Conservation (phyloP, 2,329 filamentous ascomycete species). For the Microthyrium microscopicum region DNA sequence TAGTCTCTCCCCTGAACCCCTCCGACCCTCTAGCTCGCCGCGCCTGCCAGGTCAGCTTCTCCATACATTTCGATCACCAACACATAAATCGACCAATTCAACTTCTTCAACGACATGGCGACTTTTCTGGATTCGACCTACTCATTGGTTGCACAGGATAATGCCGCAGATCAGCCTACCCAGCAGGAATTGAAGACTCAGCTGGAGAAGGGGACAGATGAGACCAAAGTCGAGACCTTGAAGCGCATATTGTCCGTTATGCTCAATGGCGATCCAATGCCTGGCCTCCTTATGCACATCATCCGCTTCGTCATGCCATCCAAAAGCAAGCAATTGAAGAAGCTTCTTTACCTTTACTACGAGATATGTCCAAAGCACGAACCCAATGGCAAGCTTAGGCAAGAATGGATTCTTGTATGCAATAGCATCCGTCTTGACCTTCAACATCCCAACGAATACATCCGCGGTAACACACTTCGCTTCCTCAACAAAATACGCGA, state of each 20-base stretch:
- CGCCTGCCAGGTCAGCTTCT: no score
- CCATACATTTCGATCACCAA: neutral
- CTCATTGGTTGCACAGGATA: slow-evolving; percentile 93
- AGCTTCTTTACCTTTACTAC: slow-evolving; percentile 97
- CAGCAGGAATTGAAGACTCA: slow-evolving; percentile 83
- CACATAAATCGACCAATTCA: slow-evolving; percentile 15
- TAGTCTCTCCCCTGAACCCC: no score
- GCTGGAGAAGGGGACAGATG: slow-evolving; percentile 85
- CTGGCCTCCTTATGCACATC: slow-evolving; percentile 94
- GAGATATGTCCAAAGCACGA: slow-evolving; percentile 97
- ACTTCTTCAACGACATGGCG: no score
- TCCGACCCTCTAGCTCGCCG: no score
- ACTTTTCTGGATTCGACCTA: slow-evolving; percentile 89
- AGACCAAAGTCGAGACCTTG: slow-evolving; percentile 77
- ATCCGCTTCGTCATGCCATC: slow-evolving; percentile 96
- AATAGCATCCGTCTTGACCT: slow-evolving; percentile 97
- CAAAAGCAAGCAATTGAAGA: slow-evolving; percentile 65
- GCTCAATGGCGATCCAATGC: slow-evolving; percentile 95
- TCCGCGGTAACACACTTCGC: slow-evolving; percentile 91
- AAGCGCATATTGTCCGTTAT: slow-evolving; percentile 92
- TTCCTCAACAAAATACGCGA: slow-evolving; percentile 95
- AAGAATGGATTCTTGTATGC: slow-evolving; percentile 98
- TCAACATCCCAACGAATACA: slow-evolving; percentile 90
- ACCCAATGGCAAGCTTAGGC: slow-evolving; percentile 75
- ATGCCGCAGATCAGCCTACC: slow-evolving; percentile 78